A percentile compares a stretch with the other conserved stretches of the same genome.
These are phyloP conservation scores for Pachyrhizus erosus DNA, from an alignment of 306 rosid species.

Conservation along the genomic window DNA sequence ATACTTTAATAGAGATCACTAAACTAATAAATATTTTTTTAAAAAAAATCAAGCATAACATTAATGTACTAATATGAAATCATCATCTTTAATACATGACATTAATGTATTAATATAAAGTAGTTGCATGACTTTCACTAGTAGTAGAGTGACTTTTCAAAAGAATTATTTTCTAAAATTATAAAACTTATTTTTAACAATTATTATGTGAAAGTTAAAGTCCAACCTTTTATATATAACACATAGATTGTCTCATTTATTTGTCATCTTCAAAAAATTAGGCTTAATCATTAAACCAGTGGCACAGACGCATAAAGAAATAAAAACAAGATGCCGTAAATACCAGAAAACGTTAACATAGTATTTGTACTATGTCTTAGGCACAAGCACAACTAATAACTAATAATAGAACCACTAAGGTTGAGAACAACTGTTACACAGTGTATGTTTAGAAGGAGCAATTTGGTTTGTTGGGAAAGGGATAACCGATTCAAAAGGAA, in stretches of 20 bases:
- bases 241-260: background rate
- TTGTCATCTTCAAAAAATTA: background rate
- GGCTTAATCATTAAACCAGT: background rate
- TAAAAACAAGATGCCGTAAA: background rate
- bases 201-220: background rate
- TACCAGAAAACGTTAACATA: background rate
- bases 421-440: constrained; percentile 37
- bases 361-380: background rate
- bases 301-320: background rate
- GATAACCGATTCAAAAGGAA: constrained; percentile 16
- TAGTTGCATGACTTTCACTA: too few relatives aligned
- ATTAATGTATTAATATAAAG: too few relatives aligned
- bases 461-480: background rate
- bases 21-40: background rate
- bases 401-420: constrained; percentile 22
- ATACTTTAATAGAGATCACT: background rate
- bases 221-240: background rate
- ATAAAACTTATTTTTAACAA: background rate
- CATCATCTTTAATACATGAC: background rate
- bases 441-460: constrained; percentile 20
- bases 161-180: background rate
- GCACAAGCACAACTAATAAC: constrained; percentile 10
- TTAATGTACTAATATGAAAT: background rate
- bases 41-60: background rate
- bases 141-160: too few relatives aligned